These are phyloP conservation scores for Citrullus colocynthis DNA, from an alignment of 306 rosid genomes.

Conservation along the genomic window DNA sequence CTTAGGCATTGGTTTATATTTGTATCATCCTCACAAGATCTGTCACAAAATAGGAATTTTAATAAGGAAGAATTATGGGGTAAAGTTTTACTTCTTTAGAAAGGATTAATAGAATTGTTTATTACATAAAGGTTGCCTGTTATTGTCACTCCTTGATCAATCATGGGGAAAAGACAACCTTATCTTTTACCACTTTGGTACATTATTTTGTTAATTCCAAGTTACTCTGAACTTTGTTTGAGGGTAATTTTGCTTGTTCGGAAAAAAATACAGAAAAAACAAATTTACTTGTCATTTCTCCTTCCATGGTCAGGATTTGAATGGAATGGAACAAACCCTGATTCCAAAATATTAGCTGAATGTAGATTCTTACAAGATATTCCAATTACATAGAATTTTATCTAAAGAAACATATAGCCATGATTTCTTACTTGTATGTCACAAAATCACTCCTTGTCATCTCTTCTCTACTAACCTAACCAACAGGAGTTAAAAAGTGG, in stretches of 20 bases:
- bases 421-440: neutral
- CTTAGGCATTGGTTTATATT: slow-evolving; percentile 25
- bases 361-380: neutral
- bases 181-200: neutral
- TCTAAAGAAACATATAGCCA: neutral
- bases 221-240: neutral
- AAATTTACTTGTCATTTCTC: neutral
- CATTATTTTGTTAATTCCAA: neutral
- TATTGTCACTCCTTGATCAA: slow-evolving; percentile 2
- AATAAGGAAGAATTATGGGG: slow-evolving; percentile 45
- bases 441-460: neutral
- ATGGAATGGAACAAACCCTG: neutral
- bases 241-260: neutral
- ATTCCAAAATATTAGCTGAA: neutral
- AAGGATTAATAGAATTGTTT: slow-evolving; percentile 1
- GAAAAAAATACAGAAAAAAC: neutral
- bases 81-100: slow-evolving; percentile 27
- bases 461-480: neutral
- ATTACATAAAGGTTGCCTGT: neutral
- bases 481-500: slow-evolving; percentile 1
- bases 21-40: slow-evolving; percentile 55
- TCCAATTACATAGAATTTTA: neutral
- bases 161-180: neutral
- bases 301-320: neutral
- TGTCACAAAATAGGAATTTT: slow-evolving; percentile 38